These are phyloP conservation scores for Backusella macrospora DNA, from an alignment of 192 early-diverging fungal species.

Conservation along the genomic window DNA sequence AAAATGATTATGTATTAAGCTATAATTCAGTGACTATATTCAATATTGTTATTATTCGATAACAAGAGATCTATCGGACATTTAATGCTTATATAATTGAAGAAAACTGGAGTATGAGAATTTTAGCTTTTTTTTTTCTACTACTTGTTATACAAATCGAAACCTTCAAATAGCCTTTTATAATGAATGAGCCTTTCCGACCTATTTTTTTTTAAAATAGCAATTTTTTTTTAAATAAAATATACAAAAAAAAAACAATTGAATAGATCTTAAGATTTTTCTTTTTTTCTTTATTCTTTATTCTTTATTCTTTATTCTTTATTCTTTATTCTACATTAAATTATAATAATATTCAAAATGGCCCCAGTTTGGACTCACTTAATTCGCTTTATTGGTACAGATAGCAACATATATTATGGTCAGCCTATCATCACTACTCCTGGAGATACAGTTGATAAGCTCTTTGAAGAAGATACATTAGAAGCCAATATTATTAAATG, in stretches of 20 bases:
- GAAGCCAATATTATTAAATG: slow-evolving; percentile 52
- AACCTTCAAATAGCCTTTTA: slow-evolving; percentile 9
- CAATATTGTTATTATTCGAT: background rate
- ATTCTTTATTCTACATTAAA: background rate
- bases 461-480: background rate
- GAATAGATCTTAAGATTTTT: slow-evolving; percentile 3
- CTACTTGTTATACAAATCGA: background rate
- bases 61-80: background rate
- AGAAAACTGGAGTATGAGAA: background rate
- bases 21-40: background rate
- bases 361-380: slow-evolving; percentile 16
- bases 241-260: background rate
- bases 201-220: slow-evolving; percentile 1
- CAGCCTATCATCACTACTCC: slow-evolving; percentile 41
- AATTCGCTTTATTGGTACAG: slow-evolving; percentile 51
- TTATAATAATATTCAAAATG: background rate
- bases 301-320: too few relatives aligned
- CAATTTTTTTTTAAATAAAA: slow-evolving; percentile 6
- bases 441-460: slow-evolving; percentile 17
- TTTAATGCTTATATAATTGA: background rate
- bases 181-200: background rate
- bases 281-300: background rate
- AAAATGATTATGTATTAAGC: background rate
- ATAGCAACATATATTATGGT: slow-evolving; percentile 51
- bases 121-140: background rate